Evolutionary conservation across 805 yeast species (phyloP), one percentile per base, ranked within the genome.

Genomic region (Metschnikowia koreensis): DNA sequence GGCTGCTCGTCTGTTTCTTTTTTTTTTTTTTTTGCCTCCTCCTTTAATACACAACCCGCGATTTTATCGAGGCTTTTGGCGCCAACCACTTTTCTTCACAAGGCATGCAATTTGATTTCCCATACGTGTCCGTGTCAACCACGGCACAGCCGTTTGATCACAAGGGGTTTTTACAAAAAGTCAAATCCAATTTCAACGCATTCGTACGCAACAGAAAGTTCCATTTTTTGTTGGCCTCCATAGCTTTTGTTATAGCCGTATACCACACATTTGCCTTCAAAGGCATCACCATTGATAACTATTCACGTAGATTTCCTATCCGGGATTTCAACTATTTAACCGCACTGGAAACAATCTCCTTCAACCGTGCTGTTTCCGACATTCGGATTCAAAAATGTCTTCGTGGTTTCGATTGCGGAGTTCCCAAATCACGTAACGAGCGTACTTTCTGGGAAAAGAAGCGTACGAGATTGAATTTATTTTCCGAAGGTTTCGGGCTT

Each of bases 401-500:
- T 7, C 57, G 57, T 8, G 62, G 62, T 12, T 59, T 59, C 29
- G 22, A 51, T 9, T 59, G 62, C 33, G 36, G 28, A 10, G 46
- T 28, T 6, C 57, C 59, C 2, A 16, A 9, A 33, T 31, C 11
- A 3, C 43, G 36, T 13, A 38, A 26, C 46, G 27, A 45, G 29
- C 45, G 31, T 38, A 31, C 48, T 3, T 33, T 15, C n/a, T 58
- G 60, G 60, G 54, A 49, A 38, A 47, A 36, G 36, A 29, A 49
- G 17, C 57, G 56, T 28, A 38, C 53, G 13, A 48, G 49, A 38
- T 55, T 59, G 51, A 59, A 59, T 41, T 39, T 59, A 37, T 59
- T 52, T 28, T 44, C 60, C 31, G 38, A 34, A 11, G 29, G 41
- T 8, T 46, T 48, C 34, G 48, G 44, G 15, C 44, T 48, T 8